These are phyloP conservation scores for Gryganskiella cystojenkinii DNA, from an alignment of 192 early-diverging fungal genomes.

Conservation along the genomic window DNA sequence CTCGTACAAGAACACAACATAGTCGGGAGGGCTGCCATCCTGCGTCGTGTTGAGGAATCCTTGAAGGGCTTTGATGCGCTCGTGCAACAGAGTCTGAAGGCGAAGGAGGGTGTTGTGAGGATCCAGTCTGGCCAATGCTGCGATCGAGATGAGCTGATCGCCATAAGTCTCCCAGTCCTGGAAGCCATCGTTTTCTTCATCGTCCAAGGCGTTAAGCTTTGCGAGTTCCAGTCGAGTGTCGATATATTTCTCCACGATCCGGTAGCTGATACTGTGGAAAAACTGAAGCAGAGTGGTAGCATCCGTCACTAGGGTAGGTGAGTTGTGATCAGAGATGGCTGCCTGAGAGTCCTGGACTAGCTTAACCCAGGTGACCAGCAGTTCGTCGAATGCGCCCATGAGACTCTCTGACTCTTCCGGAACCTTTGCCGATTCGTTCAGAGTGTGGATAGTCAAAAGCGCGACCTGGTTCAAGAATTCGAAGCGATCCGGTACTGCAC, in stretches of 20 bases:
- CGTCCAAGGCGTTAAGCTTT: constrained; percentile 52
- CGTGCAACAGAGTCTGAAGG: constrained; percentile 61
- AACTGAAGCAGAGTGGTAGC: constrained; percentile 54
- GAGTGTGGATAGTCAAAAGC: constrained; percentile 63
- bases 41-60: constrained; percentile 54
- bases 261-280: constrained; percentile 61
- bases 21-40: constrained; percentile 45
- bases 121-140: constrained; percentile 69
- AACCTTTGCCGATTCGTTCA: constrained; percentile 59
- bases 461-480: constrained; percentile 68
- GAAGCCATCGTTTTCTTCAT: constrained; percentile 67
- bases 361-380: constrained; percentile 68
- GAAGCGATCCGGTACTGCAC: constrained; percentile 62
- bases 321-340: constrained; percentile 41
- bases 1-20: constrained; percentile 62
- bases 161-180: constrained; percentile 77
- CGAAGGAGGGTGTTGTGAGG: constrained; percentile 59
- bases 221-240: constrained; percentile 70
- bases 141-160: constrained; percentile 77
- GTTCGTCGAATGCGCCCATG: constrained; percentile 70
- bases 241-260: constrained; percentile 70
- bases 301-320: constrained; percentile 34
- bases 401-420: constrained; percentile 62
- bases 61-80: constrained; percentile 61
- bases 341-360: constrained; percentile 55